phyloP scores from a whole-genome alignment of 345 rosid species.

The Anacardium occidentale region DNA sequence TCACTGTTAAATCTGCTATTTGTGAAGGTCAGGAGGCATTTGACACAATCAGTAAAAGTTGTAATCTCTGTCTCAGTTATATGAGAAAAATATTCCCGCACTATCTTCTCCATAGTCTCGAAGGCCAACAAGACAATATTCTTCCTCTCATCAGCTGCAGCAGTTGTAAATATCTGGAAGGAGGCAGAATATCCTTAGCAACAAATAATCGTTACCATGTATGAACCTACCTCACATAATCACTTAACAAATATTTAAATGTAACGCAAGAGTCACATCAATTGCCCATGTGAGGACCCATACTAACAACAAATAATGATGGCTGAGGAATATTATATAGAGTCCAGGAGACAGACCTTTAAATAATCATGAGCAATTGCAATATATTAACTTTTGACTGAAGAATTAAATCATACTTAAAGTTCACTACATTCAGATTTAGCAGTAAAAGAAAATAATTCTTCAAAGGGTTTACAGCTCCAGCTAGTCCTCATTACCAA shows the following conservation, averaged over 20 bases:
- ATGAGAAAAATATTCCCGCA: conserved; percentile 83
- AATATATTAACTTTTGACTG: no score
- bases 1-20: conserved; percentile 81
- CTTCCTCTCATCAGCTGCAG: conserved; percentile 88
- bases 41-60: conserved; percentile 89
- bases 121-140: conserved; percentile 83
- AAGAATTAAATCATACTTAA: no score
- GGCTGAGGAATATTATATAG: background rate
- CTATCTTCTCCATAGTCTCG: conserved; percentile 93
- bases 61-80: conserved; percentile 94
- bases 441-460: no score
- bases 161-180: conserved; percentile 73
- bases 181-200: conserved; percentile 3
- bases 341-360: background rate
- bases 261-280: background rate
- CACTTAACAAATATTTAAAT: background rate
- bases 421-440: no score
- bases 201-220: background rate
- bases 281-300: background rate
- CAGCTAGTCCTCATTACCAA: background rate
- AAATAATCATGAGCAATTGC: background rate
- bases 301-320: background rate
- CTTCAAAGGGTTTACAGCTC: background rate
- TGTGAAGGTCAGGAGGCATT: conserved; percentile 89
- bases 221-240: background rate